Base-by-base conservation (phyloP, 2,329 filamentous ascomycete genomes). In the Plenodomus lindquistii region DNA sequence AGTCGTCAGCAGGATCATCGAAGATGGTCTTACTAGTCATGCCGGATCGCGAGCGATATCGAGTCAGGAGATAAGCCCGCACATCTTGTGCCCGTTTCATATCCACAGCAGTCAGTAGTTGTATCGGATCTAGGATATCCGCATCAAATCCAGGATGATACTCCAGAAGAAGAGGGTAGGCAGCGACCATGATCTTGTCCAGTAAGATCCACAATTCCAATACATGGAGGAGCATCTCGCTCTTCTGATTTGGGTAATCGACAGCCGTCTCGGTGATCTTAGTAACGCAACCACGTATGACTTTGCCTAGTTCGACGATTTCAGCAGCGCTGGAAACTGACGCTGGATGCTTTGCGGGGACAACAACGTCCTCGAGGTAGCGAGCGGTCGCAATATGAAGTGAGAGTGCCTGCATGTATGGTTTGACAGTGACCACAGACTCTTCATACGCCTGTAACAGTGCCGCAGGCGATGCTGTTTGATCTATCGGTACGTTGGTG, bases 121-220 rank as follows among this genome's bases (percentile, higher is more conserved):
- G 80, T 0, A 89, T 70, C 2, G 77, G 71, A 57, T 87, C 77
- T 1, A 89, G 67, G 0, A 80, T 59, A 2, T 78, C 71, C 0
- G 79, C 67, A 0, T 65, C 53, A 39, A 89, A 80, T 0, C 73
- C 70, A 0, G 84, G 81, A 11, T 79, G 72, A 43, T 79, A 85
- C 0, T 81, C 67, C 0, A 40, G 22, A 0, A 89, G 66, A 0
- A 86, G 62, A 0, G 79, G 77, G 39, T 74, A 82, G 0, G 53
- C 50, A 0, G 37, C 10, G 0, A 74, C 66, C 0, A 79, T 78
- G n/a, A 61, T 65, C 10, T 70, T 57, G 52, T 89, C 86, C 63
- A 87, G 76, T 1, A 63, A 57, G 2, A 80, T 62, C 85, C 85
- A 89, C 0, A 85, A 54, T 41, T 83, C 79, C 60, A 87, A 77